Base-by-base conservation (phyloP, 1,139 yeast genomes). In the Meyerozyma carpophila region DNA sequence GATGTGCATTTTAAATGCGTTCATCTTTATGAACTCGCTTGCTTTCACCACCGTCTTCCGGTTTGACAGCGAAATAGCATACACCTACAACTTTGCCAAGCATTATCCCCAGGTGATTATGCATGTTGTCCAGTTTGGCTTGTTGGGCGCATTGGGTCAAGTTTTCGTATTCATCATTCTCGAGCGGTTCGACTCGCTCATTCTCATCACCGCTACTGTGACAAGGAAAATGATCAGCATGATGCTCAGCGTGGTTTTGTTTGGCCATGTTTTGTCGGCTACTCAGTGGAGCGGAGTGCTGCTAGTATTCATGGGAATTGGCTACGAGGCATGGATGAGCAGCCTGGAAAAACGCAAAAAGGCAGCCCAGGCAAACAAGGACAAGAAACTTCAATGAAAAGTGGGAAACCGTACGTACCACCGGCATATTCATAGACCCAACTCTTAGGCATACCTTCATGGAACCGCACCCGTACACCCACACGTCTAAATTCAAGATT, bases 161-260 rank as follows among this genome's bases (percentile, higher is more conserved):
- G 80, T 91, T 14, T 93, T 93, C 63, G 89, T 93, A 41, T 93
- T 91, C 61, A 67, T 83, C 45, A 89, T 96, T 1, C 68, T 93
- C 41, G 95, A 88, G 54, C 73, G 79, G 47, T 93, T 87, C 58
- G 96, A 93, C 42, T 87, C 96, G 3, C 70, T 93, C 47, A 77
- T 88, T 1, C 69, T 93, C 43, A 90, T 93, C 31, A 91, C 96
- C 27, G 94, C 95, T 16, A 94, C 98, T 0, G 97, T 93, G 8
- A 91, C 98, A 1, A 76, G 99, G 51, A 93, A 93, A 59, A 91
- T 93, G 97, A 70, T 90, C 43, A 89, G 97, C 42, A 91, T 93
- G 98, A 73, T 90, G 18, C 66, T 93, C 47, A 86, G 96, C 57
- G 96, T 93, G 43, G 61, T 88, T 3, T 69, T 93, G 53, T 93